These are phyloP conservation scores for Chamaecrista fasciculata DNA, from an alignment of 306 rosid genomes.

Conservation along the genomic window DNA sequence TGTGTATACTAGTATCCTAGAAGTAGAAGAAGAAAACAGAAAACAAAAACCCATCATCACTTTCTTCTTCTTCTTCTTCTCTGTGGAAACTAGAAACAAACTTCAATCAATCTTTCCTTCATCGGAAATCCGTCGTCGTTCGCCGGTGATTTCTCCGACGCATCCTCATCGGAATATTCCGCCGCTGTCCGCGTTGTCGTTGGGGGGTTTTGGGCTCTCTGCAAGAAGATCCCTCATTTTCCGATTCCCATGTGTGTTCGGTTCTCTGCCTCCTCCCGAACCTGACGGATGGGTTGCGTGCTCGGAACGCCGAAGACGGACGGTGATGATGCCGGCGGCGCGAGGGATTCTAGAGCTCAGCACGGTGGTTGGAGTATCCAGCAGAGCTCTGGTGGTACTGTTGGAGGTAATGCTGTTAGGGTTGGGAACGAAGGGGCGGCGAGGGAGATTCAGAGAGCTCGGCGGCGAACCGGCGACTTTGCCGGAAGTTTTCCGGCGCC, in stretches of 20 bases:
- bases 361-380: slow-evolving; percentile 29
- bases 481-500: slow-evolving; percentile 3
- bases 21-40: too few relatives aligned
- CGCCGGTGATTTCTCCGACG: neutral
- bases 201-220: neutral
- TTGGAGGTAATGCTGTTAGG: slow-evolving; percentile 18
- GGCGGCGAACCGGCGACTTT: slow-evolving; percentile 36
- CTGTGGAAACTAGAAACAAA: too few relatives aligned
- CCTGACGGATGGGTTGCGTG: slow-evolving; percentile 72
- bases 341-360: slow-evolving; percentile 13
- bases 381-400: slow-evolving; percentile 1
- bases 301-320: slow-evolving; percentile 41
- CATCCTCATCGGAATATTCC: neutral
- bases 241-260: slow-evolving; percentile 34
- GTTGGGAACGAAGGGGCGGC: slow-evolving; percentile 24
- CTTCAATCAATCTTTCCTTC: too few relatives aligned
- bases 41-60: too few relatives aligned
- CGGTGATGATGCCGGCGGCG: neutral
- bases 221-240: neutral
- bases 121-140: neutral
- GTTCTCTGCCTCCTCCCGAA: slow-evolving; percentile 11
- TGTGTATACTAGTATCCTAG: too few relatives aligned
- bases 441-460: slow-evolving; percentile 28
- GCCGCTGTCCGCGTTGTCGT: neutral
- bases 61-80: neutral